These are phyloP conservation scores for Allium sativum DNA, from an alignment of 106 monocot genomes.

Conservation along the genomic window DNA sequence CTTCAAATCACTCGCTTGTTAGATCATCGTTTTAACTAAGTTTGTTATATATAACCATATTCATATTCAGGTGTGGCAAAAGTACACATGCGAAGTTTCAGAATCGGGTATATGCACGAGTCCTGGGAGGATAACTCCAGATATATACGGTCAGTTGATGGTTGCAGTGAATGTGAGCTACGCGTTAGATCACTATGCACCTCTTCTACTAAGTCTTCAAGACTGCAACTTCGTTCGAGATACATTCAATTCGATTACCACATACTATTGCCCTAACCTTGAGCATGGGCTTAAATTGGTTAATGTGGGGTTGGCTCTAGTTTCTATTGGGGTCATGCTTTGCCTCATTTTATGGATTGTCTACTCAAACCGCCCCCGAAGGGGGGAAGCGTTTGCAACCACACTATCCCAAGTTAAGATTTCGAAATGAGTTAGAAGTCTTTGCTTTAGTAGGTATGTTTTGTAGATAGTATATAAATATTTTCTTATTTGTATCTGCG, in stretches of 20 bases:
- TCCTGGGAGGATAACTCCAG: conserved; percentile 40
- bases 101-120: conserved; percentile 33
- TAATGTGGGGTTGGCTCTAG: conserved; percentile 25
- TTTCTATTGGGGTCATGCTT: conserved; percentile 35
- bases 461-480: conserved; percentile 6
- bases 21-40: neutral
- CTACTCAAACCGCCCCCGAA: conserved; percentile 51
- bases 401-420: conserved; percentile 22
- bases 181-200: conserved; percentile 34
- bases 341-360: conserved; percentile 47
- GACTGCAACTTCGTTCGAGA: conserved; percentile 44
- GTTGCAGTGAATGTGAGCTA: conserved; percentile 34
- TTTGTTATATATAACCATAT: too few relatives aligned
- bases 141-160: conserved; percentile 37
- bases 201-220: conserved; percentile 28
- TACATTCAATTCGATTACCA: conserved; percentile 32
- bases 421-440: neutral
- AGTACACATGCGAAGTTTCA: conserved; percentile 41
- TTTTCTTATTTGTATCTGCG: neutral
- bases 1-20: neutral
- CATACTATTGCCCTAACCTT: conserved; percentile 27
- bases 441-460: neutral
- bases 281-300: conserved; percentile 22
- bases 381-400: conserved; percentile 55
- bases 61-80: conserved; percentile 49